Percentiles rank a stretch among this genome's conserved stretches.
Conservation (phyloP, 371 early-diverging fungal genomes). For the Haplosporangium sp. region DNA sequence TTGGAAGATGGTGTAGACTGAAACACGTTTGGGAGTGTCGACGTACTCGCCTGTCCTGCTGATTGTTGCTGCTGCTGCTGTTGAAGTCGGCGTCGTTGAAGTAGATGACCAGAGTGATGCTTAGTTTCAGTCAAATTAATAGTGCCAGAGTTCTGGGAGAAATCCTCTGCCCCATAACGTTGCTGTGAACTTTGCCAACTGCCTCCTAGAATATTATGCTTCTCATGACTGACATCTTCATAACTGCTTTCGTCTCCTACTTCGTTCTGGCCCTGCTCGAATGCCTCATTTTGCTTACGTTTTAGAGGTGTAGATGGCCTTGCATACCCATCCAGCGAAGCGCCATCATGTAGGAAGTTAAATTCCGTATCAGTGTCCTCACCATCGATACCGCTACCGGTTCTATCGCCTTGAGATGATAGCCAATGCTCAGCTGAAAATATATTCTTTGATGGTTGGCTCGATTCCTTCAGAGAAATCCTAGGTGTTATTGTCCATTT, state of each 20-base stretch:
- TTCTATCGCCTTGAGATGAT: background rate
- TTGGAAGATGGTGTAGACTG: background rate
- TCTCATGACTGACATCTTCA: background rate
- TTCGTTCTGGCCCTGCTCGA: conserved; percentile 3
- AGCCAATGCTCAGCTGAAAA: background rate
- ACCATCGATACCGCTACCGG: background rate
- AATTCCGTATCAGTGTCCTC: background rate
- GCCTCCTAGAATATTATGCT: background rate
- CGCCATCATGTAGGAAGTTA: background rate
- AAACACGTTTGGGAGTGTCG: conserved; percentile 4
- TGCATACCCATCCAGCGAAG: no score
- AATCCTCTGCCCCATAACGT: background rate
- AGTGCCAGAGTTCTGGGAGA: background rate
- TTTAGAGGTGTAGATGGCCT: conserved; percentile 1
- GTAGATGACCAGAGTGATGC: background rate
- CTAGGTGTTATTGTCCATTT: background rate
- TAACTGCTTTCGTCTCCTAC: background rate
- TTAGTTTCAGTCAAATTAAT: background rate
- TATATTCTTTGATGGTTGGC: background rate
- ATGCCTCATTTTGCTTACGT: conserved; percentile 6
- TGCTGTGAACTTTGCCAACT: background rate
- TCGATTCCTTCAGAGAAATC: background rate
- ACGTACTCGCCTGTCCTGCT: background rate
- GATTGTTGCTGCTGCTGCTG: conserved; percentile 1
- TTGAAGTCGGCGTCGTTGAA: background rate